phyloP scores from a whole-genome alignment of 768 basidiomycete species.

The Pholiota molesta region DNA sequence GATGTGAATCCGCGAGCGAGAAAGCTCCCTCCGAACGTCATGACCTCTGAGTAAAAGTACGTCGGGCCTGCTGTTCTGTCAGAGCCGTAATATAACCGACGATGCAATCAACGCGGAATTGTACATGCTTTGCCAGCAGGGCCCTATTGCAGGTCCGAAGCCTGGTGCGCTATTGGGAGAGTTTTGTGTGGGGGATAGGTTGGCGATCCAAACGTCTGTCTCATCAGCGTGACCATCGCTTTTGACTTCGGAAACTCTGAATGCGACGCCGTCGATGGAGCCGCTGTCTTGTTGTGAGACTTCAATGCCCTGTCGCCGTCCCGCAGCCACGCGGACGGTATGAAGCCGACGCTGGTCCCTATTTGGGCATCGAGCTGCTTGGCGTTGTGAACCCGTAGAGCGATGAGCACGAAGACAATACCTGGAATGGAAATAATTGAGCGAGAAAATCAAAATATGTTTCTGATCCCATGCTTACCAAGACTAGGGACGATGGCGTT shows the following conservation, averaged over 20 bases:
- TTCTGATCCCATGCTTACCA: conserved; percentile 12
- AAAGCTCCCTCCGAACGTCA: conserved; percentile 1
- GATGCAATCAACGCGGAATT: neutral
- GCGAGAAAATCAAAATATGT: neutral
- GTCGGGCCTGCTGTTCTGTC: neutral
- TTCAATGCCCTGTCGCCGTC: conserved; percentile 15
- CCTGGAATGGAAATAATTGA: conserved; percentile 7
- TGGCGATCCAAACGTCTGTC: neutral
- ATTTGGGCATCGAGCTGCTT: conserved; percentile 3
- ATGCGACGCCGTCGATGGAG: conserved; percentile 6
- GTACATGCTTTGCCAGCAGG: neutral
- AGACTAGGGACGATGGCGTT: conserved; percentile 26
- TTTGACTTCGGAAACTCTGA: conserved; percentile 5
- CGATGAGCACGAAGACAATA: conserved; percentile 26
- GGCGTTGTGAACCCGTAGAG: conserved; percentile 22
- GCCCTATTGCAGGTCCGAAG: neutral
- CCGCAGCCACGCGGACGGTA: conserved; percentile 17
- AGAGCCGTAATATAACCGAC: conserved; percentile 1
- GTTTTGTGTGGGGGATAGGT: neutral
- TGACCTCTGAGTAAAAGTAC: conserved; percentile 1
- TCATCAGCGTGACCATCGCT: conserved; percentile 2
- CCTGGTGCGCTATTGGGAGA: neutral
- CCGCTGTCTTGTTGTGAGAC: conserved; percentile 3
- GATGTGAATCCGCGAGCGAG: conserved; percentile 1
- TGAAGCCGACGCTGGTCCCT: conserved; percentile 13